Conservation (phyloP, 768 basidiomycete species). For the Boletus speciosus region DNA sequence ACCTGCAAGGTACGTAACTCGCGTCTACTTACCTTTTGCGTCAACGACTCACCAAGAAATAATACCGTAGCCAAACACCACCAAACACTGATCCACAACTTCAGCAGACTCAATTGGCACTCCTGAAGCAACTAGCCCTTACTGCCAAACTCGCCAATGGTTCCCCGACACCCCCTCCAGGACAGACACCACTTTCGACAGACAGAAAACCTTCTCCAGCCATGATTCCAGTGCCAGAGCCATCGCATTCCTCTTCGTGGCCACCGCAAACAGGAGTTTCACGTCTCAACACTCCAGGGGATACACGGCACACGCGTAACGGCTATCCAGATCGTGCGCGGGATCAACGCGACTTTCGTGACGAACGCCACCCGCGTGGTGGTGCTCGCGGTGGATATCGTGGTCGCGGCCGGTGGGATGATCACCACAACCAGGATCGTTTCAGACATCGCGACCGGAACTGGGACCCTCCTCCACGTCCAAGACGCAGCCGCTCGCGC, state of each 20-base stretch:
- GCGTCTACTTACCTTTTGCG: not conserved
- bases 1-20: constrained; percentile 35
- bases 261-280: constrained; percentile 1
- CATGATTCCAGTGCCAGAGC: constrained; percentile 15
- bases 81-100: constrained; percentile 50
- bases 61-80: constrained; percentile 53
- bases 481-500: constrained; percentile 64
- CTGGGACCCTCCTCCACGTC: constrained; percentile 37
- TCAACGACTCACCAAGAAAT: constrained; percentile 2
- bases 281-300: constrained; percentile 36
- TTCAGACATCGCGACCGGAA: constrained; percentile 47
- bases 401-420: constrained; percentile 66
- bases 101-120: constrained; percentile 58
- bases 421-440: constrained; percentile 43
- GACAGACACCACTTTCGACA: constrained; percentile 29
- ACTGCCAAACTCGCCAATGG: constrained; percentile 45
- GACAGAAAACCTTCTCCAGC: not conserved
- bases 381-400: constrained; percentile 52
- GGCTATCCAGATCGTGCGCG: constrained; percentile 41
- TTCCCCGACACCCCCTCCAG: constrained; percentile 22
- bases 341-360: constrained; percentile 46
- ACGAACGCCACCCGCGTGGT: constrained; percentile 51
- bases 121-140: constrained; percentile 75
- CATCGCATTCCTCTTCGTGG: constrained; percentile 11
- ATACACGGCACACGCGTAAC: constrained; percentile 35